These are phyloP conservation scores for Dendrothele bispora DNA, from an alignment of 768 basidiomycete species.

Conservation along the genomic window DNA sequence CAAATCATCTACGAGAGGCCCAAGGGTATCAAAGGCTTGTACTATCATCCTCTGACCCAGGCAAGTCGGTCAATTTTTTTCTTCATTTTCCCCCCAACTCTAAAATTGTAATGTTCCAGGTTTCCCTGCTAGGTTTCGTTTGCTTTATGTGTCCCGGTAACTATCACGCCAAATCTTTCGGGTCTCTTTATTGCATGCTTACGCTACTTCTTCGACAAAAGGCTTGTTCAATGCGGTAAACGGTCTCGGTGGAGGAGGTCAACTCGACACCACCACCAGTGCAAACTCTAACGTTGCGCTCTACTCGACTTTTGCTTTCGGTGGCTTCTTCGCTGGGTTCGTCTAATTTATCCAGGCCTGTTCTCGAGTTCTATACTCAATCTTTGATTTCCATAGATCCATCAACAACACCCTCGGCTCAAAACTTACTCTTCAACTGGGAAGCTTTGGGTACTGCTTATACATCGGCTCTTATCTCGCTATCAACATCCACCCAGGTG, in stretches of 20 bases:
- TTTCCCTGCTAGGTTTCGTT: conserved; percentile 66
- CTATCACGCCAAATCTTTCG: conserved; percentile 14
- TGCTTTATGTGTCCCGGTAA: conserved; percentile 63
- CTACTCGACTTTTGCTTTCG: conserved; percentile 63
- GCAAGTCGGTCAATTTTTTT: conserved; percentile 20
- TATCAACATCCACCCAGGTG: conserved; percentile 65
- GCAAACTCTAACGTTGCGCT: conserved; percentile 71
- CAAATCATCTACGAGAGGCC: conserved; percentile 41
- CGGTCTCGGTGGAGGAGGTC: conserved; percentile 80
- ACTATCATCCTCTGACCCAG: conserved; percentile 59
- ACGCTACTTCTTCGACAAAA: conserved; percentile 10
- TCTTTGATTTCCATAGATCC: conserved; percentile 41
- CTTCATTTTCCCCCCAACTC: background rate
- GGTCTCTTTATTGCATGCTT: conserved; percentile 13
- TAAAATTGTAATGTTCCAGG: conserved; percentile 17
- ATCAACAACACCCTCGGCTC: conserved; percentile 83
- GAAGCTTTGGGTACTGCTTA: conserved; percentile 73
- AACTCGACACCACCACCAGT: conserved; percentile 61
- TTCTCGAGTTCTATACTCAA: background rate
- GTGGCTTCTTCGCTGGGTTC: conserved; percentile 74
- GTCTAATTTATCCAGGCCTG: conserved; percentile 13
- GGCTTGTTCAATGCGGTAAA: conserved; percentile 81
- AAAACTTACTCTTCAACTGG: conserved; percentile 68
- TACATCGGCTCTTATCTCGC: conserved; percentile 73
- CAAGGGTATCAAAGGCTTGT: conserved; percentile 52